Base-by-base conservation (phyloP, 2,329 filamentous ascomycete genomes). In the Penicillium sp. region DNA sequence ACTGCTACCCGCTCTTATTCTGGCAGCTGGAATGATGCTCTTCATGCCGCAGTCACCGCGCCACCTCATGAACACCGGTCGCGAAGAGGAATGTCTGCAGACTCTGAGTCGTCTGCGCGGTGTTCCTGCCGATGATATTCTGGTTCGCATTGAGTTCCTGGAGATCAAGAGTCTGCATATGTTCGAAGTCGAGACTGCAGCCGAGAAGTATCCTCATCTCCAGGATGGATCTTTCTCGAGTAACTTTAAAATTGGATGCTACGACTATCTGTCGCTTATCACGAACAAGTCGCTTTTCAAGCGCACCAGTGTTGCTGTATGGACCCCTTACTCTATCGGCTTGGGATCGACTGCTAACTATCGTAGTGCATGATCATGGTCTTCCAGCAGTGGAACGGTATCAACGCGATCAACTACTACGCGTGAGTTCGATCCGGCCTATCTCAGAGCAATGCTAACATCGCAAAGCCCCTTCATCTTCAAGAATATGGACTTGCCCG, bases 41-140 rank as follows among this genome's bases (percentile, higher is more conserved):
- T 89, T 88, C 71, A 89, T 90, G 86, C 88, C 87, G 0, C 90
- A 87, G 69, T 86, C 82, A 0, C 88, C 88, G 0, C 79, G 88
- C 58, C 90, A 87, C 86, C 79, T 91, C 0, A 72, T 88, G 3
- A 84, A 90, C 63, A 83, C 88, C 58, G 76, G 73, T 44, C 83
- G 86, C 25, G 87, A 90, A 63, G 77, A 77, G 0, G 87, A 91
- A 67, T 86, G 85, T 0, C 80, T 82, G 14, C 65, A 68, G 6
- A 82, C 85, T 1, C 76, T 92, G 2, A 81, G 86, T 0, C 75
- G 66, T 46, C 81, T 92, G 3, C 83, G 88, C 18, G 79, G 76
- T 5, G 78, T 88, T 0, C 68, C 81, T 0, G 63, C 73, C 14
- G 81, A 87, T 58, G 79, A 90, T 63, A 83, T 88, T 51, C 79